Evolutionary conservation across 1,284 basidiomycete genomes (phyloP), one percentile per base, ranked within the genome.

Genomic region (Ganoderma boninense): DNA sequence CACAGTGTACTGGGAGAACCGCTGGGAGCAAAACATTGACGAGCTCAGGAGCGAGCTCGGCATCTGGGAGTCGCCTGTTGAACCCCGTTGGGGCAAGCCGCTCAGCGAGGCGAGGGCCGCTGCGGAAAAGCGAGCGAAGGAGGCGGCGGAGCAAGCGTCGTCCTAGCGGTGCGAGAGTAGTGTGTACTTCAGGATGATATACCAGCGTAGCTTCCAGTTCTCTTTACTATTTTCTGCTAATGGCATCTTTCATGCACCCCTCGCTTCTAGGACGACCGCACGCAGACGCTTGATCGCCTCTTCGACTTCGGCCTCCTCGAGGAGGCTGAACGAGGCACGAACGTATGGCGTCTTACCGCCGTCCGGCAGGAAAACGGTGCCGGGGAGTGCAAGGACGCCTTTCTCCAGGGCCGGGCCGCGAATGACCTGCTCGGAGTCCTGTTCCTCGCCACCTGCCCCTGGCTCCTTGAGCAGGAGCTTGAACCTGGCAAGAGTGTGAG

Each of bases 1-100:
- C 69, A 93, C 93, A 0, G 92, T 99, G 10, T 97, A 97, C 77
- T 99, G 97, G 98, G 97, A 99, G 82, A 87, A 96, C 80, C 85
- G 96, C 70, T 99, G 97, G 97, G 90, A 91, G 68, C 92, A 95
- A 80, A 87, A 94, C 68, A 82, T 97, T 4, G 88, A 89, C 2
- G 92, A 95, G 67, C 86, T 98, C 82, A 93, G 95, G 81, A 85
- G 81, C 71, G 94, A 97, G 78, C 84, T 97, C 23, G 95, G 96
- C n/a, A 87, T 97, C 56, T 93, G 90, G 90, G 90, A 94, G 78
- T 88, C 92, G 46, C 92, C 93, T 5, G 65, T 69, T 18, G 83
- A 86, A 68, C 85, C 89, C n/a, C 83, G 82, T 70, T 92, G 90
- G 91, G 83, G 86, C 64, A 89, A 85, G 74, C 87, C 89, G 35